Evolutionary conservation across 305 asterid species (phyloP).

Genomic region (Rubia peregrina): DNA sequence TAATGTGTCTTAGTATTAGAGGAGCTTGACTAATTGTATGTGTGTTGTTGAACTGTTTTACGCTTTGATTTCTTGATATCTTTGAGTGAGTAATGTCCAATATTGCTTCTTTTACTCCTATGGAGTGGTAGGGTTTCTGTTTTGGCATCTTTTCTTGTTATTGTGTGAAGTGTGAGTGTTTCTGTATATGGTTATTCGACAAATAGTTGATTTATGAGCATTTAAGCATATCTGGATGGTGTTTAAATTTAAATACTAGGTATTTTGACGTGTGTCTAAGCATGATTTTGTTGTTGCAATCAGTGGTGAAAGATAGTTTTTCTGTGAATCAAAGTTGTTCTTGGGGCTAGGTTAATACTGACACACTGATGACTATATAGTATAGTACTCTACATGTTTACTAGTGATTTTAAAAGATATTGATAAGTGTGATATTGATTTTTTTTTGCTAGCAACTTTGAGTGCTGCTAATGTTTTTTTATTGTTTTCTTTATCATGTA

Average conservation of each 20-base stretch:
- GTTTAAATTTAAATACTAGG: neutral
- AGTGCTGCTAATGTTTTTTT: neutral
- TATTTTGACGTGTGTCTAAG: neutral
- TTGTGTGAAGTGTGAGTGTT: neutral
- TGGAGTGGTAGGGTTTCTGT: neutral
- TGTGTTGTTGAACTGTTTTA: neutral
- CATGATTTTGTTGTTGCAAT: neutral
- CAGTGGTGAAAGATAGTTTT: neutral
- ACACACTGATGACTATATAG: neutral
- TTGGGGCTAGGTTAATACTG: neutral
- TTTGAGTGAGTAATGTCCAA: neutral
- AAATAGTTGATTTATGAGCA: neutral
- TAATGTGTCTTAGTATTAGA: neutral
- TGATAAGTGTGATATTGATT: neutral
- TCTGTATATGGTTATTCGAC: neutral
- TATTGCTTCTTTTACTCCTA: neutral
- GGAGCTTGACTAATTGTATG: neutral
- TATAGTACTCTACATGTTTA: neutral
- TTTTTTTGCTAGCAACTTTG: neutral
- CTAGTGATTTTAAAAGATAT: neutral
- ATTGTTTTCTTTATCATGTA: neutral
- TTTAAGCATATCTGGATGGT: neutral
- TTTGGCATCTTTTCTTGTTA: neutral
- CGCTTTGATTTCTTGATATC: neutral
- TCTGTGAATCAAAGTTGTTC: neutral